Evolutionary conservation across 75 land plant genomes (phyloP), one percentile per base, ranked within the genome.

Genomic region (Pseudotsuga menziesii): DNA sequence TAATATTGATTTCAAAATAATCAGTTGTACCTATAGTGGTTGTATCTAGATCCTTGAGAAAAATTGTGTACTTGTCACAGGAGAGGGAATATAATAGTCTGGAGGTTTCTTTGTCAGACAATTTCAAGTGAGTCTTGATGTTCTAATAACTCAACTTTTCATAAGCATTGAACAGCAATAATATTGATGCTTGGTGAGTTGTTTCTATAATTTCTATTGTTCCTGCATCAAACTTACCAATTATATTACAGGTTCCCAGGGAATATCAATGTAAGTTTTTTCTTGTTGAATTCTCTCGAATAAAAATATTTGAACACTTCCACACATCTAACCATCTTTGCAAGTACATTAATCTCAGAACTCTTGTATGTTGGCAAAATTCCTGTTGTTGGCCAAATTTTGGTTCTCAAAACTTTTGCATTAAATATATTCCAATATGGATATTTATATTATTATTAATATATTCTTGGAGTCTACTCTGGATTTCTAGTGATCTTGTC

Each of bases 181-280:
- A 29, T 29, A 29, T 29, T 29, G 32, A 0, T 29, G 1, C 32
- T 29, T 29, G 32, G 32, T 29, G 32, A 29, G 32, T 1, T 29
- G 32, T 29, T 29, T 0, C 32, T 29, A 29, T 29, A 29, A 29
- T 29, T 29, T 29, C 32, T 29, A 29, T 29, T 29, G 32, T 0
- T 1, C 32, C 0, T 29, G 32, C 32, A 29, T 29, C 32, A 29
- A 80, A 78, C 86, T 81, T 44, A 29, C 32, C 32, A 79, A 60
- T 80, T 44, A 94, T 83, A 66, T 87, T 92, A 75, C 95, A 94
- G 11, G 91, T 90, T 16, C 95, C 98, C 85, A 92, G 71, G 1
- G 98, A 94, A 48, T 90, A 92, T 92, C 98, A 93, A 92, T 57
- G 95, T 94, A 20, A 94, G 84, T 76, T 90, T 94, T 72, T 95